These are phyloP conservation scores for Cyamopsis tetragonoloba DNA, from an alignment of 306 rosid genomes.

Conservation along the genomic window DNA sequence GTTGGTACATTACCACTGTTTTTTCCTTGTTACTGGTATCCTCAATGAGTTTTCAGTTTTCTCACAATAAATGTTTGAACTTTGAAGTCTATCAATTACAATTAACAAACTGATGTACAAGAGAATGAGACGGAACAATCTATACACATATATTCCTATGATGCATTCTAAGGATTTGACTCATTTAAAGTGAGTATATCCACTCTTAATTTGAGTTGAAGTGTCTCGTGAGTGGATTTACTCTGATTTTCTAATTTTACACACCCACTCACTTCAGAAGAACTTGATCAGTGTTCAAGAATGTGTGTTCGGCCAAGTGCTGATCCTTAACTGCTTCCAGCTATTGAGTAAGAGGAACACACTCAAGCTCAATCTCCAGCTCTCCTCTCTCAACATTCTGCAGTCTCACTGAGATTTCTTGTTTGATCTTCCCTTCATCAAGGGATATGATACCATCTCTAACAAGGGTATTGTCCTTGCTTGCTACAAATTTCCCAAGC, in stretches of 20 bases:
- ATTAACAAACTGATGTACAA: constrained; percentile 1
- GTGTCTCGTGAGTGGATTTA: too few relatives aligned
- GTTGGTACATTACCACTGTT: not conserved
- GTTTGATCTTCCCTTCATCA: constrained; percentile 67
- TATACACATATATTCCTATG: not conserved
- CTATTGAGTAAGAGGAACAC: constrained; percentile 90
- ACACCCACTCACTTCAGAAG: too few relatives aligned
- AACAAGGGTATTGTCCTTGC: constrained; percentile 50
- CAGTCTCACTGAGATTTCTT: constrained; percentile 64
- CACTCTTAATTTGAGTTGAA: too few relatives aligned
- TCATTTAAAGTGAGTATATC: too few relatives aligned
- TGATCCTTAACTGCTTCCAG: constrained; percentile 1
- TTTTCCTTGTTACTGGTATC: not conserved
- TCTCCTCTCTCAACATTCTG: constrained; percentile 85
- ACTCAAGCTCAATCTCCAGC: constrained; percentile 77
- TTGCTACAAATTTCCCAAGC: constrained; percentile 63
- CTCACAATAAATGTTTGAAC: not conserved
- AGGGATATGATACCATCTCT: constrained; percentile 62
- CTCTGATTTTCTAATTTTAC: too few relatives aligned
- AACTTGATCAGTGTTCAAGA: constrained; percentile 19
- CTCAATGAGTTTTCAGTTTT: not conserved
- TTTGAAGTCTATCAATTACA: not conserved
- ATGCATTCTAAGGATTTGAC: too few relatives aligned
- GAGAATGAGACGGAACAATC: not conserved
- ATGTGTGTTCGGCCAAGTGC: not conserved